phyloP scores from a whole-genome alignment of 1,139 yeast species.

The Blastobotrys arbuscula region DNA sequence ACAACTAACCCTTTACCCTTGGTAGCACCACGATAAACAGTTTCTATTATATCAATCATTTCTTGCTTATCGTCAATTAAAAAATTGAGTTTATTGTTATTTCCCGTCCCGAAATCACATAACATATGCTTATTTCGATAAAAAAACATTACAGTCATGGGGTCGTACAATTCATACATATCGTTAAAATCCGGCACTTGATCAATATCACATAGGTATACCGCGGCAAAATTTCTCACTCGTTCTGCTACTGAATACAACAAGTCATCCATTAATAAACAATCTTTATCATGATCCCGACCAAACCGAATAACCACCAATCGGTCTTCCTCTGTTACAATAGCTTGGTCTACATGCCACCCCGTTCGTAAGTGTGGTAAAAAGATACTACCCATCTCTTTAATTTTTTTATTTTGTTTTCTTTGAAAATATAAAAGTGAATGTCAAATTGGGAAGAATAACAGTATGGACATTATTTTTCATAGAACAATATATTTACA shows the following conservation, averaged over 20 bases:
- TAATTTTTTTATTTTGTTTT: neutral
- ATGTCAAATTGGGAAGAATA: neutral
- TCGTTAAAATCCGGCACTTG: slow-evolving; percentile 87
- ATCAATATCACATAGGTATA: slow-evolving; percentile 83
- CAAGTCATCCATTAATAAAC: slow-evolving; percentile 88
- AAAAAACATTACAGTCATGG: slow-evolving; percentile 90
- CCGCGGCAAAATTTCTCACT: slow-evolving; percentile 79
- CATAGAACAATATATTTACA: neutral
- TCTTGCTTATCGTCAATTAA: slow-evolving; percentile 77
- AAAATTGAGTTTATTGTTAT: slow-evolving; percentile 89
- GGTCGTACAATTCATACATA: slow-evolving; percentile 91
- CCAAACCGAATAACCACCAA: slow-evolving; percentile 88
- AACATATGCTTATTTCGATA: slow-evolving; percentile 91
- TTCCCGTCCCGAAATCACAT: slow-evolving; percentile 98
- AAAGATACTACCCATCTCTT: slow-evolving; percentile 73
- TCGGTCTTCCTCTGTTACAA: slow-evolving; percentile 75
- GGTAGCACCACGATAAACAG: slow-evolving; percentile 82
- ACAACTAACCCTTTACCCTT: slow-evolving; percentile 91
- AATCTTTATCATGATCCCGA: slow-evolving; percentile 63
- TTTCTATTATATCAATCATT: slow-evolving; percentile 83
- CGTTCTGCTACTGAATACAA: slow-evolving; percentile 75
- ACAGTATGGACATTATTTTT: too few species aligned
- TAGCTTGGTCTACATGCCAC: slow-evolving; percentile 99
- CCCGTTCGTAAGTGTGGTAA: slow-evolving; percentile 84
- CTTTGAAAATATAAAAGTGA: neutral